Evolutionary conservation across 768 basidiomycete species (phyloP), one percentile per base, ranked within the genome.

Genomic region (Pisolithus albus): DNA sequence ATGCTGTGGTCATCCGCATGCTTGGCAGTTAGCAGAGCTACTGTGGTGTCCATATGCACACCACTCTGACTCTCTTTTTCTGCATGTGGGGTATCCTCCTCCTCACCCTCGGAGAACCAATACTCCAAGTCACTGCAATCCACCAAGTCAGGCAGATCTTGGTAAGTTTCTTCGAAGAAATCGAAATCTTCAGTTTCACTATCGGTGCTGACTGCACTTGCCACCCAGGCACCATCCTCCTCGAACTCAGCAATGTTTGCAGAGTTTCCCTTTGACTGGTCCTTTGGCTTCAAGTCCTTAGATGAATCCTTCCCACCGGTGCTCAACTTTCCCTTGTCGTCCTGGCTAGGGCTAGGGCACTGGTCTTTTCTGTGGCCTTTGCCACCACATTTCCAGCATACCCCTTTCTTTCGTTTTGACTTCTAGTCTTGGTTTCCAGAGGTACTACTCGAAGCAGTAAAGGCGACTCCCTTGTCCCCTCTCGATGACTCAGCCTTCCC

Each of bases 311-410:
- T n/a, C n/a, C n/a, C n/a, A n/a, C n/a, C n/a, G n/a, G n/a, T n/a
- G n/a, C n/a, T n/a, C n/a, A n/a, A n/a, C n/a, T n/a, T n/a, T n/a
- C n/a, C n/a, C n/a, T n/a, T n/a, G n/a, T n/a, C n/a, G n/a, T n/a
- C n/a, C 10, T 63, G 51, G 47, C 50, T 41, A n/a, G 40, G 40
- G 40, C 40, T 41, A 19, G n/a, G n/a, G n/a, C n/a, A n/a, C n/a
- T n/a, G n/a, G n/a, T n/a, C n/a, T n/a, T n/a, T n/a, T n/a, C n/a
- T 18, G 40, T 73, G 68, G 4, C 67, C 62, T 11, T 3, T 28
- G 39, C 39, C 50, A 50, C 50, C 55, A 55, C 69, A 72, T 48
- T 67, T 69, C n/a, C 21, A 45, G 51, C 70, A 70, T 59, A 11
- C 10, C 28, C 45, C 45, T n/a, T 34, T 34, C 26, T 28, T 57